Percentiles rank a stretch among this genome's conserved stretches.
phyloP scores from a whole-genome alignment of 140 eudicot species.

The Senecio squalidus region DNA sequence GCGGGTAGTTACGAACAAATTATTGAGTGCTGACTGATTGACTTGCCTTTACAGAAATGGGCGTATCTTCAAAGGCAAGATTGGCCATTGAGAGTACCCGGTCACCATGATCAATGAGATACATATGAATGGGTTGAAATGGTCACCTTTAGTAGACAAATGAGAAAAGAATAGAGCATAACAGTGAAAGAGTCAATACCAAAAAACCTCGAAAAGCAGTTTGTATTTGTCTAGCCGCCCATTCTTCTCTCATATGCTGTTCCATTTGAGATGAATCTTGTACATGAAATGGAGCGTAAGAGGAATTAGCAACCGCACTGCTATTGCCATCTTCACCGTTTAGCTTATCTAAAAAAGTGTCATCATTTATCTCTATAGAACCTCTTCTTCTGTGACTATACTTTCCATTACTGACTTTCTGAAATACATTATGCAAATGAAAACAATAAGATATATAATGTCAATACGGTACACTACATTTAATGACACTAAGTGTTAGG shows the following conservation, averaged over 20 bases:
- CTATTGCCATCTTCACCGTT: slow-evolving; percentile 41
- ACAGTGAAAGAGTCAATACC: slow-evolving; percentile 38
- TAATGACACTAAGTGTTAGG: background rate
- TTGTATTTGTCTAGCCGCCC: slow-evolving; percentile 87
- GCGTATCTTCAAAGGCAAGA: slow-evolving; percentile 73
- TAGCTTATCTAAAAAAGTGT: slow-evolving; percentile 35
- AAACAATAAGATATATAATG: slow-evolving; percentile 4
- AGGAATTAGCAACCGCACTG: slow-evolving; percentile 34
- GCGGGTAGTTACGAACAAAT: background rate
- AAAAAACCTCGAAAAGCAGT: slow-evolving; percentile 93
- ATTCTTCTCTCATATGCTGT: slow-evolving; percentile 48
- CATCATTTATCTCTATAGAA: slow-evolving; percentile 51
- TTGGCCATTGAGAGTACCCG: slow-evolving; percentile 76
- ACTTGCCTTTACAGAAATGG: slow-evolving; percentile 69
- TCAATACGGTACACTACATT: background rate
- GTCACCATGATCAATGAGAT: slow-evolving; percentile 73
- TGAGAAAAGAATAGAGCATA: background rate
- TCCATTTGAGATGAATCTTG: slow-evolving; percentile 41
- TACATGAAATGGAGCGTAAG: slow-evolving; percentile 48
- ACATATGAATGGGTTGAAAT: background rate
- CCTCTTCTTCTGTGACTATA: slow-evolving; percentile 57
- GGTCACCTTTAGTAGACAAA: background rate
- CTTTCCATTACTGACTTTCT: slow-evolving; percentile 47
- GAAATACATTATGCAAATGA: slow-evolving; percentile 22
- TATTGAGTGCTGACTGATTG: background rate